phyloP scores from a whole-genome alignment of 2,329 filamentous ascomycete species.

The Nigrospora oryzae region DNA sequence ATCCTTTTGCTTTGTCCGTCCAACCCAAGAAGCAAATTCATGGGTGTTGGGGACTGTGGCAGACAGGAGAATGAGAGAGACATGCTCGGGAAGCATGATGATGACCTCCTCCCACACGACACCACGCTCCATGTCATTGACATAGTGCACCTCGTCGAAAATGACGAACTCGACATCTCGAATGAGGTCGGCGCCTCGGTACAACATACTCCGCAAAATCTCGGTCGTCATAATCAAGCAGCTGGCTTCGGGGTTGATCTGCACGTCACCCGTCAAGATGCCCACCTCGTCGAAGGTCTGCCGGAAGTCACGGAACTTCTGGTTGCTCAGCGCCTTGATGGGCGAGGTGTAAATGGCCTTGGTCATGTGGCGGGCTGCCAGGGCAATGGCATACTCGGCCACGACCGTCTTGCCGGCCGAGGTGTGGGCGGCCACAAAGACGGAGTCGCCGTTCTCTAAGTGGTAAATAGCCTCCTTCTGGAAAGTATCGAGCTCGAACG shows the following conservation, averaged over 20 bases:
- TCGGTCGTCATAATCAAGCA: constrained; percentile 99
- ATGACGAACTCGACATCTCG: constrained; percentile 98
- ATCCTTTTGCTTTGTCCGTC: constrained; percentile 94
- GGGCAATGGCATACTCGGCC: constrained; percentile 92
- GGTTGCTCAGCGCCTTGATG: constrained; percentile 96
- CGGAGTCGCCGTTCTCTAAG: constrained; percentile 90
- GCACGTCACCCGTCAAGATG: constrained; percentile 93
- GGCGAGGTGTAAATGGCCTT: constrained; percentile 99
- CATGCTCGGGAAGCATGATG: constrained; percentile 97
- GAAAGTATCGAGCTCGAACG: constrained; percentile 95
- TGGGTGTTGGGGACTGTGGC: constrained; percentile 96
- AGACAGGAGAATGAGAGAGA: constrained; percentile 88
- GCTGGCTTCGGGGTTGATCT: constrained; percentile 94
- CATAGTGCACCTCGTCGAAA: constrained; percentile 98
- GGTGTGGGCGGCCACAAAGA: constrained; percentile 95
- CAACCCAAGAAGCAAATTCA: constrained; percentile 98
- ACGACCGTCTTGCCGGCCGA: constrained; percentile 98
- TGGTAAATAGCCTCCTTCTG: constrained; percentile 99
- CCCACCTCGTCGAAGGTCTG: constrained; percentile 89
- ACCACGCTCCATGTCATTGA: constrained; percentile 90
- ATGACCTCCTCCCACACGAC: constrained; percentile 99
- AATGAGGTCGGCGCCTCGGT: constrained; percentile 89
- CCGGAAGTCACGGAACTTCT: constrained; percentile 95
- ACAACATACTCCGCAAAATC: constrained; percentile 96
- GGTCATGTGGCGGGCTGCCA: constrained; percentile 98